phyloP scores from a whole-genome alignment of 179 eudicot species.

The Beta lomatogona region DNA sequence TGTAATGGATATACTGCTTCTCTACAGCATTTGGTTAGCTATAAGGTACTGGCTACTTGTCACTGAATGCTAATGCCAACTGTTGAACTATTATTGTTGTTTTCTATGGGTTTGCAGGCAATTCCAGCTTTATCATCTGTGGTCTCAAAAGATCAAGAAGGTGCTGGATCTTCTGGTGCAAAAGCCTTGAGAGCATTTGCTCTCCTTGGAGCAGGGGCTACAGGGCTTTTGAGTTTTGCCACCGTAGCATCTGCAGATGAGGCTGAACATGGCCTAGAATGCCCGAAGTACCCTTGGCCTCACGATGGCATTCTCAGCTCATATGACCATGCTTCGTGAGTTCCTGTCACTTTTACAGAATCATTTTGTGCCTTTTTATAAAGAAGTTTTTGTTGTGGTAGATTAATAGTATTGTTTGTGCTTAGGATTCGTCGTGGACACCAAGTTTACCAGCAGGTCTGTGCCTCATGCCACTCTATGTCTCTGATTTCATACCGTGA shows the following conservation, averaged over 20 bases:
- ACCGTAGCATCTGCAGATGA: constrained; percentile 76
- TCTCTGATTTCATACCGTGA: constrained; percentile 88
- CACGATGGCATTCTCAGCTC: constrained; percentile 81
- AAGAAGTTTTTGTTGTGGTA: neutral
- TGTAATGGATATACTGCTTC: neutral
- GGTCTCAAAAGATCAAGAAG: constrained; percentile 60
- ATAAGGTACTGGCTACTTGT: neutral
- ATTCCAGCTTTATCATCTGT: constrained; percentile 65
- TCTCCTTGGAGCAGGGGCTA: constrained; percentile 75
- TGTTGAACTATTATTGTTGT: neutral
- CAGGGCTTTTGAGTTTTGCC: constrained; percentile 71
- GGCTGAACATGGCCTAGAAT: constrained; percentile 76
- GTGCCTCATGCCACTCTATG: constrained; percentile 99
- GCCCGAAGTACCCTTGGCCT: constrained; percentile 77
- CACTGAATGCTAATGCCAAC: neutral
- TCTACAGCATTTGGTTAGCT: neutral
- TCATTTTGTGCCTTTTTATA: neutral
- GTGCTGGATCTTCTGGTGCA: constrained; percentile 52
- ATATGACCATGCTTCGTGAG: constrained; percentile 86
- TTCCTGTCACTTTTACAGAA: constrained; percentile 8
- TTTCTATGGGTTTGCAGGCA: constrained; percentile 47
- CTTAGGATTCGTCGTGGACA: constrained; percentile 97
- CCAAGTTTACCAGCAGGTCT: constrained; percentile 93
- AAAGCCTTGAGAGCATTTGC: constrained; percentile 66
- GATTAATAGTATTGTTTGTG: neutral